phyloP scores from a whole-genome alignment of 805 yeast genomes.

The Candida caryicola region DNA sequence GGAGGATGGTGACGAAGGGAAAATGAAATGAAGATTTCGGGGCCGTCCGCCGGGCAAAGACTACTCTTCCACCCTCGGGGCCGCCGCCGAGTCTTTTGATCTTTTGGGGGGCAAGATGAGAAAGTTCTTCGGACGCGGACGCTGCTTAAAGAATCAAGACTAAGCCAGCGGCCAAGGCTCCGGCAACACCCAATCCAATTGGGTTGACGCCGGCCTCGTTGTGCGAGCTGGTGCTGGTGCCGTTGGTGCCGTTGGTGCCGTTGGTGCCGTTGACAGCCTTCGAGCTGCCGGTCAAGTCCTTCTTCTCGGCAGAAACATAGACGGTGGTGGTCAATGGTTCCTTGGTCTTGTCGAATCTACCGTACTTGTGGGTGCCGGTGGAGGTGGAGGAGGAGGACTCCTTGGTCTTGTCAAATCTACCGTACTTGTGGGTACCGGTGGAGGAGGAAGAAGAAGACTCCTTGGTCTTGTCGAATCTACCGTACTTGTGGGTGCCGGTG shows the following conservation, averaged over 20 bases:
- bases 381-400: conserved; percentile 30
- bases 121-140: too few species aligned
- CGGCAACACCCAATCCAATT: conserved; percentile 32
- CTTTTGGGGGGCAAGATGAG: too few species aligned
- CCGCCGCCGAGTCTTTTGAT: too few species aligned
- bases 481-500: conserved; percentile 48
- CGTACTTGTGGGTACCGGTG: conserved; percentile 29
- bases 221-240: conserved; percentile 18
- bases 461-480: conserved; percentile 54
- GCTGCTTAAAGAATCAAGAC: conserved; percentile 44
- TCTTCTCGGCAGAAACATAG: conserved; percentile 18
- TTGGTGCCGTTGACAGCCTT: conserved; percentile 14
- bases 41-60: too few species aligned
- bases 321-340: conserved; percentile 37
- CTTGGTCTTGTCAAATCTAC: conserved; percentile 37
- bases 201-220: conserved; percentile 21
- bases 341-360: conserved; percentile 43
- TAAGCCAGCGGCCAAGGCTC: conserved; percentile 51
- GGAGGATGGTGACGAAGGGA: neutral
- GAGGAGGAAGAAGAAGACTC: conserved; percentile 23
- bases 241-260: conserved; percentile 21
- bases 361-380: conserved; percentile 48
- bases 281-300: neutral
- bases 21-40: neutral
- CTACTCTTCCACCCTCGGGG: too few species aligned